These are phyloP conservation scores for Plasmodium sp. DNA, from an alignment of 169 alveolate species.

Conservation along the genomic window DNA sequence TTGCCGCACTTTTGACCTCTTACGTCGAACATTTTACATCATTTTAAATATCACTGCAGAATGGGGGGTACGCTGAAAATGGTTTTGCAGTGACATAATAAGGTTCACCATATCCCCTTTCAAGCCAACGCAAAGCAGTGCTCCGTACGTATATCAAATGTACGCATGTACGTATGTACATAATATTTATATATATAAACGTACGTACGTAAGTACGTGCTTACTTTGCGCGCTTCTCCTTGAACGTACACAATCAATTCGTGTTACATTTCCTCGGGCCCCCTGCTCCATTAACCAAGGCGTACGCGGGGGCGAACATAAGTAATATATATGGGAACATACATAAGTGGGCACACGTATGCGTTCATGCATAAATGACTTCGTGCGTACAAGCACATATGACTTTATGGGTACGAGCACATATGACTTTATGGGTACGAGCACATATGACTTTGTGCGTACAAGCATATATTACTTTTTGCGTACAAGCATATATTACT, in stretches of 20 bases:
- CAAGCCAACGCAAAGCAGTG: not conserved
- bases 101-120: not conserved
- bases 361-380: too few species aligned
- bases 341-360: not conserved
- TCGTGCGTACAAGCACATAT: too few species aligned
- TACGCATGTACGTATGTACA: not conserved
- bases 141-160: not conserved
- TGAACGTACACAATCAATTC: not conserved
- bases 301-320: not conserved
- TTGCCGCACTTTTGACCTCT: not conserved
- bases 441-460: too few species aligned
- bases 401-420: too few species aligned
- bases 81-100: not conserved
- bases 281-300: not conserved
- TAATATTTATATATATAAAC: not conserved
- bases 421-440: too few species aligned
- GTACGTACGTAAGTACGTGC: not conserved
- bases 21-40: not conserved
- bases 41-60: too few species aligned
- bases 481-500: not conserved
- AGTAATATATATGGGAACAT: not conserved
- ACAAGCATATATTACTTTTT: not conserved
- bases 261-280: not conserved
- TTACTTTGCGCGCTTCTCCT: not conserved
- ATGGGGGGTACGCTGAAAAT: not conserved